A percentile compares a stretch with the other conserved stretches of the same genome.
These are phyloP conservation scores for Quercus tomentella DNA, from an alignment of 331 rosid genomes.

Conservation along the genomic window DNA sequence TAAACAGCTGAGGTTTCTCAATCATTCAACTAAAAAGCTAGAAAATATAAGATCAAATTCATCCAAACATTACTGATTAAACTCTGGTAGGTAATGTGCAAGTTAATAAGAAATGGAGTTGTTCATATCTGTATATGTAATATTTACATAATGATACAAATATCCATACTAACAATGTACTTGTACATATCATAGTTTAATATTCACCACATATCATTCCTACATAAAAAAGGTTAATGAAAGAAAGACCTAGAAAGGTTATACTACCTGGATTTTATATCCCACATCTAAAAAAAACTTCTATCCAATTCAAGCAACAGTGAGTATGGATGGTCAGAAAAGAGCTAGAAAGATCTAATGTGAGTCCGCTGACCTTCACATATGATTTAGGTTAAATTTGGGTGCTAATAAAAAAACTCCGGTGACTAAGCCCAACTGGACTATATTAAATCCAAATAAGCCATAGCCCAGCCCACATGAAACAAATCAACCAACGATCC, in stretches of 20 bases:
- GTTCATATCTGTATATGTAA: background rate
- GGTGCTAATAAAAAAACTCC: background rate
- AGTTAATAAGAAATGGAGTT: background rate
- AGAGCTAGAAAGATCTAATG: too few species aligned
- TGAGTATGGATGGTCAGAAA: too few species aligned
- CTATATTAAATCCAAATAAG: background rate
- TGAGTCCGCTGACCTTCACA: too few species aligned
- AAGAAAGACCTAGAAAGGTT: background rate
- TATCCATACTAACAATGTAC: background rate
- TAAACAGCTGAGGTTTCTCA: conserved; percentile 7
- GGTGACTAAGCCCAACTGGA: background rate
- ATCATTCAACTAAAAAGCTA: background rate
- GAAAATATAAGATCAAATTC: background rate
- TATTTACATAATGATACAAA: background rate
- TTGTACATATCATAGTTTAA: background rate
- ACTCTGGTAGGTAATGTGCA: background rate
- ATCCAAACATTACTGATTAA: background rate
- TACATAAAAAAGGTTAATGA: background rate
- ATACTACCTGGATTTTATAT: background rate
- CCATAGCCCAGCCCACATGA: background rate
- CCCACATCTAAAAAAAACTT: background rate
- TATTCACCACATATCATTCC: background rate
- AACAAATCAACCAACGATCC: background rate
- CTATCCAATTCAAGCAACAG: background rate
- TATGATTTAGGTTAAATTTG: too few species aligned